phyloP scores from a whole-genome alignment of 495 filamentous ascomycete genomes.

The Aspergillus ostianus region DNA sequence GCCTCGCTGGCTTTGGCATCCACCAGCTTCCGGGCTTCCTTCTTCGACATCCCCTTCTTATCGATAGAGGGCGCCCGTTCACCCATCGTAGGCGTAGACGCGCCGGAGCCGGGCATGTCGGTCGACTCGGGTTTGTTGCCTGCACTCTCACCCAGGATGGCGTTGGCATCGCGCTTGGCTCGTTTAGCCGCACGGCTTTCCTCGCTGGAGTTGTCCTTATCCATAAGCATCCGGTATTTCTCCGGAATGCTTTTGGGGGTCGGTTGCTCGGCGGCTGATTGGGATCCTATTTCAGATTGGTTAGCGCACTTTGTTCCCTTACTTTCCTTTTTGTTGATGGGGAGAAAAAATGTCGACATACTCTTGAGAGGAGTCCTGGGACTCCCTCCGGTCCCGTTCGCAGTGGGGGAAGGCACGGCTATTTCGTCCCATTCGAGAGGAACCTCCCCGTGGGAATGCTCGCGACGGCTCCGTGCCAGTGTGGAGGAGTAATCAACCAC shows the following conservation, averaged over 20 bases:
- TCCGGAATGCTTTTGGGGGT: slow-evolving; percentile 31
- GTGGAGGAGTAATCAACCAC: slow-evolving; percentile 69
- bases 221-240: slow-evolving; percentile 34
- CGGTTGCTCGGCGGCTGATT: slow-evolving; percentile 21
- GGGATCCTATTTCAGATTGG: slow-evolving; percentile 32
- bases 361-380: slow-evolving; percentile 59
- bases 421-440: slow-evolving; percentile 69
- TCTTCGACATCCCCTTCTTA: slow-evolving; percentile 56
- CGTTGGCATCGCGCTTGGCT: slow-evolving; percentile 43
- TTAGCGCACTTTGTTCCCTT: neutral
- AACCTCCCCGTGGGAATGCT: slow-evolving; percentile 68
- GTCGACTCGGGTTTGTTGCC: slow-evolving; percentile 33
- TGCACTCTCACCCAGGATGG: slow-evolving; percentile 40
- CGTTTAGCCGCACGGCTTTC: slow-evolving; percentile 52
- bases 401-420: slow-evolving; percentile 44
- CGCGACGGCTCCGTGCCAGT: slow-evolving; percentile 62
- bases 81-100: slow-evolving; percentile 37
- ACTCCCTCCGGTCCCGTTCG: slow-evolving; percentile 33
- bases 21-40: slow-evolving; percentile 50
- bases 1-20: slow-evolving; percentile 51
- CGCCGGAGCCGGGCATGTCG: slow-evolving; percentile 41
- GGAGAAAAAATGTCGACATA: slow-evolving; percentile 32
- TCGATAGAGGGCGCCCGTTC: slow-evolving; percentile 48
- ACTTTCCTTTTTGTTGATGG: neutral
- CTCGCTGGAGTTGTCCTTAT: slow-evolving; percentile 43